Base-by-base conservation (phyloP, 495 filamentous ascomycete species). In the Hypomontagnella submonticulosa region DNA sequence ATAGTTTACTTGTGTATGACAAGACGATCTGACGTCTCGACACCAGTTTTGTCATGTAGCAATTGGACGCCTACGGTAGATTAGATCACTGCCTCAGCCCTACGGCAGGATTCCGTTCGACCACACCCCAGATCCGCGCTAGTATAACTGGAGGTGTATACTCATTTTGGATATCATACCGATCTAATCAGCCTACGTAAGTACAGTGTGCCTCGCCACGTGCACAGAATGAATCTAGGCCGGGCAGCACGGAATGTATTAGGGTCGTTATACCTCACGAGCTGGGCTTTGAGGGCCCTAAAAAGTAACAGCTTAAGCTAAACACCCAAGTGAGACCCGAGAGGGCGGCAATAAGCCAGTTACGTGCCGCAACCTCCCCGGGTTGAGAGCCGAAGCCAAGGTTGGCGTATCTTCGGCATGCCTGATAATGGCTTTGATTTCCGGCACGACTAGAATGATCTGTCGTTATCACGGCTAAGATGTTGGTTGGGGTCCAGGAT, bases 401-500 rank as follows among this genome's bases (percentile, higher is more conserved):
- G 60, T 57, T 61, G 50, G 40, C 40, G 30, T 33, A 19, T 37
- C 12, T 33, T 53, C 34, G 55, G 59, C 12, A 33, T 44, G 34
- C 16, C 44, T 27, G 46, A 60, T 41, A 60, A 46, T 52, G 16
- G 38, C 42, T 46, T 41, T 51, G 16, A 10, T 36, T 33, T 60
- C 61, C 30, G 42, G 60, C 44, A 36, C 19, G 46, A 44, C 40
- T 13, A 57, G 27, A 30, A 34, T 38, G 51, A 36, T 46, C 34
- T 15, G 50, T 56, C 43, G 43, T 56, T 60, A 47, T 42, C 43
- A 61, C 50, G 60, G 60, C 40, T 53, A 52, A 38, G 46, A 50
- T 60, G 66, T 64, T 64, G 43, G 66, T 61, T 64, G 60, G 66
- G 56, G 66, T 61, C 66, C 15, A 60, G 66, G 60, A 57, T 64